Evolutionary conservation across 2,329 filamentous ascomycete species (phyloP).

Genomic region (Phyllosticta citrichinensis): DNA sequence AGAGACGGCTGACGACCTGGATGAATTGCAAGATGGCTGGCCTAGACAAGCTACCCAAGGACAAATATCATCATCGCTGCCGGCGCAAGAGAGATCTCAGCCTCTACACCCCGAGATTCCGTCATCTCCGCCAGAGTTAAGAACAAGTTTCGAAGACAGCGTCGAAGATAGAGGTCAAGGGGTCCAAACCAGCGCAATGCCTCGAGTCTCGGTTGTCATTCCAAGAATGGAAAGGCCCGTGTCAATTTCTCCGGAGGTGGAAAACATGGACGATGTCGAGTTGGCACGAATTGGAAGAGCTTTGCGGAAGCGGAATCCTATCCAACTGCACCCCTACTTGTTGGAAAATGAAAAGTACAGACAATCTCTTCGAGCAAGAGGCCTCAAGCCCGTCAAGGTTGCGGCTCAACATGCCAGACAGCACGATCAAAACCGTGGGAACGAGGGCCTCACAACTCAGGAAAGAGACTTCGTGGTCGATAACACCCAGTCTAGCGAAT

Average conservation of each 20-base stretch:
- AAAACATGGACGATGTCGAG: background rate
- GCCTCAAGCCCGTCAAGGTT: slow-evolving; percentile 33
- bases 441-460: background rate
- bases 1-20: background rate
- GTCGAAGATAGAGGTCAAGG: background rate
- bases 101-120: background rate
- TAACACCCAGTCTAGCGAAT: slow-evolving; percentile 4
- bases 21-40: slow-evolving; percentile 9
- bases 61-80: background rate
- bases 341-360: slow-evolving; percentile 36
- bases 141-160: background rate
- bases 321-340: slow-evolving; percentile 40
- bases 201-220: background rate
- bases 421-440: background rate
- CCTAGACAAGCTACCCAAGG: background rate
- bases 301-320: slow-evolving; percentile 36
- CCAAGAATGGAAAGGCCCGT: background rate
- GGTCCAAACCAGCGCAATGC: background rate
- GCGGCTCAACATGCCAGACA: slow-evolving; percentile 11
- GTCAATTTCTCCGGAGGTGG: background rate
- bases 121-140: background rate
- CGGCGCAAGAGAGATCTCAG: background rate
- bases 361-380: slow-evolving; percentile 32
- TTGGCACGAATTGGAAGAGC: slow-evolving; percentile 15
- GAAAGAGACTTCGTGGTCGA: slow-evolving; percentile 7